These are phyloP conservation scores for Caryopteris hybrid DNA, from an alignment of 305 asterid genomes.

Conservation along the genomic window DNA sequence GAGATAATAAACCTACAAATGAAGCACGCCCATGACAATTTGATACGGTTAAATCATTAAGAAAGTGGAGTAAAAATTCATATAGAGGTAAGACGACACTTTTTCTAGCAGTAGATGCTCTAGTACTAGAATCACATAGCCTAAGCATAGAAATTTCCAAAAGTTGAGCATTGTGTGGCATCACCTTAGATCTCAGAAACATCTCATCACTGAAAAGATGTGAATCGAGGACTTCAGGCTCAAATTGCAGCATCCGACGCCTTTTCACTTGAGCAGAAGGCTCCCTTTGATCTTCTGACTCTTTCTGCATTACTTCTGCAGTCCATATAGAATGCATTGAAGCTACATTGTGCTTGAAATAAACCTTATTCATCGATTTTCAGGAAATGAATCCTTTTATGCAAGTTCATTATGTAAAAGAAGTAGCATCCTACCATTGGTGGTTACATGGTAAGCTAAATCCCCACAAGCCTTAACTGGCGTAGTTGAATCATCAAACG, in stretches of 20 bases:
- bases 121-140: background rate
- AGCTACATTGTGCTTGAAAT: background rate
- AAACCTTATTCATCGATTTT: background rate
- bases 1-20: background rate
- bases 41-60: background rate
- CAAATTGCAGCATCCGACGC: slow-evolving; percentile 78
- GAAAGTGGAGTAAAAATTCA: too few species aligned
- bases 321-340: slow-evolving; percentile 14
- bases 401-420: slow-evolving; percentile 3
- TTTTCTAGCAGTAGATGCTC: too few species aligned
- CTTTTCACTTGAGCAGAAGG: slow-evolving; percentile 60
- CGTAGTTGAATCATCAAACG: slow-evolving; percentile 52
- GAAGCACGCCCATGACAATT: background rate
- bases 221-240: slow-evolving; percentile 44
- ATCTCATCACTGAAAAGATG: slow-evolving; percentile 46
- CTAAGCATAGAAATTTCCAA: background rate
- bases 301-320: slow-evolving; percentile 55
- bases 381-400: background rate
- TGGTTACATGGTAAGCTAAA: slow-evolving; percentile 38
- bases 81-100: too few species aligned
- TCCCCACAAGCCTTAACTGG: slow-evolving; percentile 81
- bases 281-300: slow-evolving; percentile 33
- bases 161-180: slow-evolving; percentile 9
- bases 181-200: slow-evolving; percentile 65
- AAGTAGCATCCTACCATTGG: slow-evolving; percentile 34